Percentiles rank a stretch among this genome's conserved stretches.
phyloP scores from a whole-genome alignment of 805 yeast genomes.

The Maudiozyma barnettii region DNA sequence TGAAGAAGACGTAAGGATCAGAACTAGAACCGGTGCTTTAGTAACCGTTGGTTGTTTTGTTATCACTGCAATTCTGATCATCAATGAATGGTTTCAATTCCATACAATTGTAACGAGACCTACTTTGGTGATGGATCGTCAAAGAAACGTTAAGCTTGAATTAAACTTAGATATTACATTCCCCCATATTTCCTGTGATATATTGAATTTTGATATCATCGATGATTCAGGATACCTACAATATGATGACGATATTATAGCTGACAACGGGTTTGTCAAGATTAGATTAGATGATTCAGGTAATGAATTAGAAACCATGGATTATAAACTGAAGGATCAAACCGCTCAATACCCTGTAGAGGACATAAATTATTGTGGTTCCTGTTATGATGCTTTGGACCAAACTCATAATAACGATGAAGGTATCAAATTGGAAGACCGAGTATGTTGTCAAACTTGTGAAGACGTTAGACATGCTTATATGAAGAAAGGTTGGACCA shows the following conservation, averaged over 20 bases:
- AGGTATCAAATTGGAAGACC: constrained; percentile 30
- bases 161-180: constrained; percentile 76
- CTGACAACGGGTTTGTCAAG: constrained; percentile 46
- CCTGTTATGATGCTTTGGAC: constrained; percentile 79
- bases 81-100: constrained; percentile 72
- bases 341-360: constrained; percentile 87
- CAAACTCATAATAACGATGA: constrained; percentile 38
- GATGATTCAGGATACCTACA: constrained; percentile 82
- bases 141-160: constrained; percentile 61
- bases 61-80: constrained; percentile 50
- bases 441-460: constrained; percentile 77
- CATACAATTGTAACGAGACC: constrained; percentile 60
- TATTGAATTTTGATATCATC: constrained; percentile 73
- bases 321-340: constrained; percentile 41
- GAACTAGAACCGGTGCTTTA: constrained; percentile 83
- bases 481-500: constrained; percentile 71
- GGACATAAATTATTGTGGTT: constrained; percentile 60
- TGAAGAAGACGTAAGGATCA: constrained; percentile 82
- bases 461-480: constrained; percentile 73
- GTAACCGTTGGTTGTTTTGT: constrained; percentile 66
- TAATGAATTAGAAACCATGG: constrained; percentile 35
- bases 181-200: constrained; percentile 77
- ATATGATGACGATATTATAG: constrained; percentile 43
- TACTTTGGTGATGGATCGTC: constrained; percentile 81
- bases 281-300: constrained; percentile 49